Conservation (phyloP, 2,329 filamentous ascomycete genomes). For the Sporothrix brunneoviolacea region DNA sequence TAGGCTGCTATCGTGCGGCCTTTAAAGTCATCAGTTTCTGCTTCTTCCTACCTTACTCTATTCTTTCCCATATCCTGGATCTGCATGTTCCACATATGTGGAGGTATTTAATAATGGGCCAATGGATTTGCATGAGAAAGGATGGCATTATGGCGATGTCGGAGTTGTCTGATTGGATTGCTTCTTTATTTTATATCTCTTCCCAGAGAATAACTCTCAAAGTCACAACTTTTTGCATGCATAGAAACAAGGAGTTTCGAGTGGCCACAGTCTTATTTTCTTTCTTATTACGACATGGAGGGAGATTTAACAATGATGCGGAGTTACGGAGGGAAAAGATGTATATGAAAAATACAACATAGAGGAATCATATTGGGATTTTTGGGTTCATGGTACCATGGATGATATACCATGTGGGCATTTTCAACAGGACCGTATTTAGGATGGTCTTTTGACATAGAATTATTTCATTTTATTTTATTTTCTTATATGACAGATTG, state of each 20-base stretch:
- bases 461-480: no score
- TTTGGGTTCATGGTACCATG: no score
- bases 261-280: not conserved
- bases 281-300: not conserved
- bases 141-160: not conserved
- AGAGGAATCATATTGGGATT: no score
- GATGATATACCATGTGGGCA: no score
- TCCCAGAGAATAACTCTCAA: not conserved
- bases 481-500: no score
- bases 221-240: slow-evolving; percentile 1
- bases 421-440: no score
- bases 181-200: not conserved
- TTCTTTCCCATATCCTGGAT: not conserved
- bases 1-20: not conserved
- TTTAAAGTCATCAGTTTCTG: not conserved
- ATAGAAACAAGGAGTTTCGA: slow-evolving; percentile 1
- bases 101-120: not conserved
- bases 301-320: no score
- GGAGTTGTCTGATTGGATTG: not conserved
- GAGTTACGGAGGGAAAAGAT: no score
- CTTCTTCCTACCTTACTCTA: not conserved
- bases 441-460: no score
- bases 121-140: not conserved
- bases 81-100: not conserved
- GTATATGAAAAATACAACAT: no score